Evolutionary conservation across 768 basidiomycete species (phyloP).

Genomic region (Lentinula edodes): DNA sequence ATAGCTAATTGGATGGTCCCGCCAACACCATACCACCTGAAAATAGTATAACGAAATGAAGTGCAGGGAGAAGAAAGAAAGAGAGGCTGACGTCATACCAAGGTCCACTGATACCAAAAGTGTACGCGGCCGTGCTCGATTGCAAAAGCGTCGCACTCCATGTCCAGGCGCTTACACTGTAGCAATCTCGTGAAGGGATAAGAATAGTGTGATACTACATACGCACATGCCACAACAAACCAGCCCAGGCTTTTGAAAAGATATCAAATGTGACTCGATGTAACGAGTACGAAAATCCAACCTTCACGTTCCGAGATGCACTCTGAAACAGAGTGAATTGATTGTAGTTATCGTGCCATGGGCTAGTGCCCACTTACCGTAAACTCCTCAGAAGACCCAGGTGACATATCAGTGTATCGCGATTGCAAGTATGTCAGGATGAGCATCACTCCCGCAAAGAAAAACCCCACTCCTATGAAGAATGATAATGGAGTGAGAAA

Average conservation of each 20-base stretch:
- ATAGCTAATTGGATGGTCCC: slow-evolving; percentile 49
- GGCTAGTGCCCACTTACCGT: slow-evolving; percentile 22
- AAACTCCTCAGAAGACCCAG: slow-evolving; percentile 42
- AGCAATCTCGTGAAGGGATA: background rate
- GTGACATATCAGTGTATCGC: slow-evolving; percentile 40
- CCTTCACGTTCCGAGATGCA: slow-evolving; percentile 42
- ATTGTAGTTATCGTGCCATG: background rate
- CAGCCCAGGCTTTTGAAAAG: slow-evolving; percentile 32
- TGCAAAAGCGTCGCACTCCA: slow-evolving; percentile 55
- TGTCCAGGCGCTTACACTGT: slow-evolving; percentile 48
- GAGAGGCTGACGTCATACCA: slow-evolving; percentile 23
- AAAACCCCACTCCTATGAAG: slow-evolving; percentile 40
- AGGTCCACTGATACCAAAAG: slow-evolving; percentile 45
- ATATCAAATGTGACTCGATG: background rate
- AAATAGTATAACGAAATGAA: background rate
- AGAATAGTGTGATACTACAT: background rate
- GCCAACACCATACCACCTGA: slow-evolving; percentile 46
- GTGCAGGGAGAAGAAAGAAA: background rate
- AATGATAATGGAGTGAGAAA: background rate
- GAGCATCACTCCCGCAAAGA: slow-evolving; percentile 44
- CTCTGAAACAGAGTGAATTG: slow-evolving; percentile 20
- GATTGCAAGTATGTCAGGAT: slow-evolving; percentile 39
- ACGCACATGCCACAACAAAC: slow-evolving; percentile 45
- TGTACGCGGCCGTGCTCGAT: slow-evolving; percentile 47
- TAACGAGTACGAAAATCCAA: slow-evolving; percentile 6